Percentiles rank a stretch among this genome's conserved stretches.
These are phyloP conservation scores for Rhodotorula sp. DNA, from an alignment of 1,284 basidiomycete genomes.

Conservation along the genomic window DNA sequence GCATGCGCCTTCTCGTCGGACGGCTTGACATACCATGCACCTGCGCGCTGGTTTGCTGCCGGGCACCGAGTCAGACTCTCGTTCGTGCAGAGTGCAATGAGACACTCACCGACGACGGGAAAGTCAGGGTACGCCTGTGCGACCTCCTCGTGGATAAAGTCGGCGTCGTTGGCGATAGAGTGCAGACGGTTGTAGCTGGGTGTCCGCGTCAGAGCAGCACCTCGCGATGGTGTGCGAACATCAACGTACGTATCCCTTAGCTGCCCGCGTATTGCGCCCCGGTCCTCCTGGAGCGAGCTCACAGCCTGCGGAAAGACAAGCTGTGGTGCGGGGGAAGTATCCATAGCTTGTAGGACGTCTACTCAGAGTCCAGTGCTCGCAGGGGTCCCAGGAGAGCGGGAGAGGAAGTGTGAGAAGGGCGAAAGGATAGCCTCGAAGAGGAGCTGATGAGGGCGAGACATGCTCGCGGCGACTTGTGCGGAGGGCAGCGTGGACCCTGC, in stretches of 20 bases:
- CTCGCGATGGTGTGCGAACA: accelerated
- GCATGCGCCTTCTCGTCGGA: conserved; percentile 54
- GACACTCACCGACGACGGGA: conserved; percentile 66
- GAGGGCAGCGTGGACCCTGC: no score
- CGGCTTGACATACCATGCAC: conserved; percentile 89
- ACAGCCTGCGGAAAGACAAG: conserved; percentile 26
- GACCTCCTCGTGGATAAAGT: conserved; percentile 65
- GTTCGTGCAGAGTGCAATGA: no score
- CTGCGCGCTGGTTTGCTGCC: conserved; percentile 86
- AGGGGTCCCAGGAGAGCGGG: neutral
- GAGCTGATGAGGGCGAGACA: neutral
- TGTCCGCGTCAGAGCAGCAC: neutral
- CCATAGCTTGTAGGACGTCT: neutral
- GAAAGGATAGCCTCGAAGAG: neutral
- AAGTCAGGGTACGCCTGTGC: conserved; percentile 60
- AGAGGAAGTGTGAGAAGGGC: no score
- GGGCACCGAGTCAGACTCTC: conserved; percentile 14
- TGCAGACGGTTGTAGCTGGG: conserved; percentile 77
- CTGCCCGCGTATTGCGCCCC: conserved; percentile 20
- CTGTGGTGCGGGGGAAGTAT: neutral
- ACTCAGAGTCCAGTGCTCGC: neutral
- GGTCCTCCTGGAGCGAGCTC: conserved; percentile 20
- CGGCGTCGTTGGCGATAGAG: conserved; percentile 74
- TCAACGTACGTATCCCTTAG: conserved; percentile 31
- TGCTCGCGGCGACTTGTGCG: no score